Evolutionary conservation across 345 rosid species (phyloP).

Genomic region (Arabis alpina): DNA sequence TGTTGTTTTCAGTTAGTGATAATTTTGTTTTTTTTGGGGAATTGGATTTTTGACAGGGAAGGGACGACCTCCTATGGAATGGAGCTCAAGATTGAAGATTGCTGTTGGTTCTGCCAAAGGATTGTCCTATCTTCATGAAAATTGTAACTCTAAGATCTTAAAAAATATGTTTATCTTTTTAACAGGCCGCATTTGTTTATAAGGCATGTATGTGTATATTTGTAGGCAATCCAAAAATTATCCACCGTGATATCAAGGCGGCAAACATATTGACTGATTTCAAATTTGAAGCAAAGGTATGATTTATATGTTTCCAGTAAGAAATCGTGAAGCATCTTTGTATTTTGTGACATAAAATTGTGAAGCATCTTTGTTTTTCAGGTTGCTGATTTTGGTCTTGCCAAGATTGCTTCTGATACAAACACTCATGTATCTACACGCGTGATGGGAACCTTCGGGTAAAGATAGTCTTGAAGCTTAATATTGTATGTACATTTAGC

Average conservation of each 20-base stretch:
- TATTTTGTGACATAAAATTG: slow-evolving; percentile 1
- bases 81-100: slow-evolving; percentile 72
- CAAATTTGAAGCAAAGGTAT: slow-evolving; percentile 88
- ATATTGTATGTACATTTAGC: background rate
- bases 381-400: slow-evolving; percentile 90
- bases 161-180: background rate
- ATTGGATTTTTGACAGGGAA: slow-evolving; percentile 51
- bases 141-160: slow-evolving; percentile 52
- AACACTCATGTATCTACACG: slow-evolving; percentile 92
- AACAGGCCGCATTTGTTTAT: background rate
- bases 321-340: background rate
- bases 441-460: slow-evolving; percentile 83
- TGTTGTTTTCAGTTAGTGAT: background rate
- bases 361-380: background rate
- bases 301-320: background rate
- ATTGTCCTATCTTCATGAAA: slow-evolving; percentile 93
- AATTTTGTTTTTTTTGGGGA: background rate
- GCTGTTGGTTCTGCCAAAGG: slow-evolving; percentile 93
- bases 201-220: background rate
- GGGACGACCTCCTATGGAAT: slow-evolving; percentile 70
- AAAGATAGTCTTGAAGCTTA: slow-evolving; percentile 23
- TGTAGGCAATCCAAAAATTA: slow-evolving; percentile 86
- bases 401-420: slow-evolving; percentile 71
- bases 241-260: slow-evolving; percentile 89
- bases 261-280: slow-evolving; percentile 85